A percentile compares a stretch with the other conserved stretches of the same genome.
Conservation (phyloP, 495 filamentous ascomycete genomes). For the Trichoderma virens region DNA sequence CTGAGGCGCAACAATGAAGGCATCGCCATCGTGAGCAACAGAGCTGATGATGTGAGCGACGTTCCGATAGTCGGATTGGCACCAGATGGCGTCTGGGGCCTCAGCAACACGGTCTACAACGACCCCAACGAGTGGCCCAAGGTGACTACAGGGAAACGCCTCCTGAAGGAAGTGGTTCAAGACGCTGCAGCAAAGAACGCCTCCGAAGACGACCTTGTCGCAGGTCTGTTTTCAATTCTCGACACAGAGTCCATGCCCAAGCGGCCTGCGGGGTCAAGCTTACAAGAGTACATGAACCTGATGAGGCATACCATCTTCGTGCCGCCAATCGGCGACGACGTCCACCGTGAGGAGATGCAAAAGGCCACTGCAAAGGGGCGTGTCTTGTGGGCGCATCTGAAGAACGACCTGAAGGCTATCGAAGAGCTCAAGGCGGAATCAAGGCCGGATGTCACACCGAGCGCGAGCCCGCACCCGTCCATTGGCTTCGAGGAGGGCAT, state of each 20-base stretch:
- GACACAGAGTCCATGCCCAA: conserved; percentile 56
- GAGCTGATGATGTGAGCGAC: conserved; percentile 55
- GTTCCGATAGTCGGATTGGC: conserved; percentile 61
- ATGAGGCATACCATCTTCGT: conserved; percentile 80
- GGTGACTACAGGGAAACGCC: conserved; percentile 48
- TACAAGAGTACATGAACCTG: conserved; percentile 61
- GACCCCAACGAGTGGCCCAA: conserved; percentile 73
- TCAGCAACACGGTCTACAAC: conserved; percentile 78
- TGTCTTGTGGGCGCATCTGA: conserved; percentile 18
- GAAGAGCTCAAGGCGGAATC: conserved; percentile 13
- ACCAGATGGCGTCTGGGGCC: conserved; percentile 59
- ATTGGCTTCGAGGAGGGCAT: conserved; percentile 44
- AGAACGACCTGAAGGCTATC: conserved; percentile 21
- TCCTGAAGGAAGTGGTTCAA: conserved; percentile 34
- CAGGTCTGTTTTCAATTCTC: conserved; percentile 61
- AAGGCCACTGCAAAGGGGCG: conserved; percentile 46
- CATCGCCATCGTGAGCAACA: conserved; percentile 82
- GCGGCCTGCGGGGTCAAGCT: conserved; percentile 22
- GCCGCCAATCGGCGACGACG: conserved; percentile 55
- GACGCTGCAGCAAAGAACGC: conserved; percentile 35
- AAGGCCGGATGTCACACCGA: neutral
- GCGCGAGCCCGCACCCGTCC: conserved; percentile 12
- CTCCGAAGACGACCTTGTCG: conserved; percentile 58
- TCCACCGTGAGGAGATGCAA: conserved; percentile 38
- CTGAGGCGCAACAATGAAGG: conserved; percentile 52